Evolutionary conservation across 345 rosid genomes (phyloP).

Genomic region (Leavenworthia alabamica): DNA sequence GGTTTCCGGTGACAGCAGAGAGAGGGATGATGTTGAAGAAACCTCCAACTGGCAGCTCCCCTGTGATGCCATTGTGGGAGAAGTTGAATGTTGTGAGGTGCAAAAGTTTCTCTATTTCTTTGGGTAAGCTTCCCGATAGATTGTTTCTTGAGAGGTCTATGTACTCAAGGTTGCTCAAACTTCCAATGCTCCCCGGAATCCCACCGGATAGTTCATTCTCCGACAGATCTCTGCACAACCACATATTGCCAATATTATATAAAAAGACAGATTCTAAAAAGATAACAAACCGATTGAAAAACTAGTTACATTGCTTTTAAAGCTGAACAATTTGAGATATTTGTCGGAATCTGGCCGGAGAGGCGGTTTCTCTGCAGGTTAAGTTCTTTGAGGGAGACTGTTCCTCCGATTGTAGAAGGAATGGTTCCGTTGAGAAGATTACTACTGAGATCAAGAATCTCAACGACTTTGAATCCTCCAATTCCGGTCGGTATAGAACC

Average conservation of each 20-base stretch:
- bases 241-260: neutral
- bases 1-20: conserved; percentile 66
- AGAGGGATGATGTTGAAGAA: conserved; percentile 84
- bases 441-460: conserved; percentile 59
- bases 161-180: conserved; percentile 49
- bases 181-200: conserved; percentile 58
- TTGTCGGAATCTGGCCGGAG: conserved; percentile 60
- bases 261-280: neutral
- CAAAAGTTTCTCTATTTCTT: conserved; percentile 69
- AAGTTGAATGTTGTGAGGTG: conserved; percentile 62
- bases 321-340: conserved; percentile 52
- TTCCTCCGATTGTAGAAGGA: conserved; percentile 66
- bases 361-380: conserved; percentile 55
- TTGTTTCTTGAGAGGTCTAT: conserved; percentile 71
- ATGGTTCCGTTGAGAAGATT: conserved; percentile 66
- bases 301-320: conserved; percentile 59
- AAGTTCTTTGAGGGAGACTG: conserved; percentile 49
- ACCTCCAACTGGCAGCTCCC: conserved; percentile 87
- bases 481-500: conserved; percentile 58
- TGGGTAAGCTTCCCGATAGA: conserved; percentile 67
- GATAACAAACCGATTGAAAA: neutral
- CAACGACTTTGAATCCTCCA: conserved; percentile 41
- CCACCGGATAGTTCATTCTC: conserved; percentile 62
- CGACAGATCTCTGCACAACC: conserved; percentile 48
- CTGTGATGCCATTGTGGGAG: conserved; percentile 68